Percentiles rank a stretch among this genome's conserved stretches.
phyloP scores from a whole-genome alignment of 2,329 filamentous ascomycete genomes.

The Exophiala spinifera region DNA sequence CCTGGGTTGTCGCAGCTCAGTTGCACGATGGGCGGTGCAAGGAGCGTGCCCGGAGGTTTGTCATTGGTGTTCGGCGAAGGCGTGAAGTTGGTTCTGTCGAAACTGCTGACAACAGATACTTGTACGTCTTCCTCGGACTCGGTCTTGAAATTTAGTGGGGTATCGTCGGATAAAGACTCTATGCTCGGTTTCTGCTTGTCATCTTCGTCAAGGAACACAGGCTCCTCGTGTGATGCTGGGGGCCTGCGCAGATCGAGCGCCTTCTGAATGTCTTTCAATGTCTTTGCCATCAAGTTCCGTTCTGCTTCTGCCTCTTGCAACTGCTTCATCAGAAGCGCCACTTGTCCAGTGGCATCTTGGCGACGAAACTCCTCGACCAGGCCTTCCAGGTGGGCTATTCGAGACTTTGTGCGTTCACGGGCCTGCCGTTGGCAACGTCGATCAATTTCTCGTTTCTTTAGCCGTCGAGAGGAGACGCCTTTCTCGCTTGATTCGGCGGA shows the following conservation, averaged over 20 bases:
- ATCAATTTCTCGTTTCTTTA: slow-evolving; percentile 31
- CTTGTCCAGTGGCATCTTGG: slow-evolving; percentile 25
- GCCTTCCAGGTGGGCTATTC: slow-evolving; percentile 30
- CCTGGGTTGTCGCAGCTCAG: slow-evolving; percentile 7
- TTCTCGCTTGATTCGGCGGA: slow-evolving; percentile 11
- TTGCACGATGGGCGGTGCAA: slow-evolving; percentile 17
- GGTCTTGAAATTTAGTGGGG: background rate
- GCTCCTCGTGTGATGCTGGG: slow-evolving; percentile 2
- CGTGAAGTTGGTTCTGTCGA: slow-evolving; percentile 19
- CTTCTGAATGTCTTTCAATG: slow-evolving; percentile 28
- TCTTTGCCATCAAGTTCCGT: slow-evolving; percentile 25
- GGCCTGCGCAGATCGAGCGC: slow-evolving; percentile 20
- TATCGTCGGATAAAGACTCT: slow-evolving; percentile 7
- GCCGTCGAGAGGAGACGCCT: slow-evolving; percentile 23
- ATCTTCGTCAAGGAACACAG: slow-evolving; percentile 1
- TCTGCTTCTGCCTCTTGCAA: slow-evolving; percentile 27
- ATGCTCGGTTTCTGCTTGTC: slow-evolving; percentile 10
- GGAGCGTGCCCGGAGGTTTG: slow-evolving; percentile 11
- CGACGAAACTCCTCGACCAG: slow-evolving; percentile 27
- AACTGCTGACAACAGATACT: slow-evolving; percentile 1
- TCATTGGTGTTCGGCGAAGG: slow-evolving; percentile 9
- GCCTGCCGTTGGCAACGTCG: slow-evolving; percentile 29
- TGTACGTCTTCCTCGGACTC: background rate
- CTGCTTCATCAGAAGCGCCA: slow-evolving; percentile 26
- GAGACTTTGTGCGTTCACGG: slow-evolving; percentile 28